Conservation (phyloP, 164 flowering plant species). For the Brasenia schreberi region DNA sequence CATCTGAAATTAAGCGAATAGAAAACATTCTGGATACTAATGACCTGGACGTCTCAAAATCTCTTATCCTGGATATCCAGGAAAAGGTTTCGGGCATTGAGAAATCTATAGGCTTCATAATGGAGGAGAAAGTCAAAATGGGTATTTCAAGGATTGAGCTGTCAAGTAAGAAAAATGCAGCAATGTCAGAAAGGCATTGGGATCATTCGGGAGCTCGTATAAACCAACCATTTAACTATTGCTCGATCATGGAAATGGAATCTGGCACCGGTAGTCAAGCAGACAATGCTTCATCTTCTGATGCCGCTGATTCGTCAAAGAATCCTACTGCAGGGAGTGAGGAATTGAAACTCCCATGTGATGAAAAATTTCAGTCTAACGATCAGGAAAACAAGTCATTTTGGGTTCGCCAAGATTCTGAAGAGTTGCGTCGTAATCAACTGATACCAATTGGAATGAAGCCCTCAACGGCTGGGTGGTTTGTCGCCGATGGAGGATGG, state of each 20-base stretch:
- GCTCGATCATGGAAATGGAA: conserved; percentile 37
- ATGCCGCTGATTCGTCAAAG: conserved; percentile 15
- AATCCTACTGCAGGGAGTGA: conserved; percentile 8
- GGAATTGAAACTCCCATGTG: conserved; percentile 26
- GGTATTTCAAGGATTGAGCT: not conserved
- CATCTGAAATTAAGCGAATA: conserved; percentile 77
- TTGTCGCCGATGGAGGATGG: conserved; percentile 87
- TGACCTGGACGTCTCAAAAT: conserved; percentile 65
- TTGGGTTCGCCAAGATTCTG: conserved; percentile 35
- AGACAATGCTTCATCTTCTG: conserved; percentile 3
- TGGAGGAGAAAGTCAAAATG: conserved; percentile 14
- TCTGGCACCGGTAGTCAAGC: conserved; percentile 6
- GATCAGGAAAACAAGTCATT: conserved; percentile 45
- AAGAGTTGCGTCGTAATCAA: conserved; percentile 33
- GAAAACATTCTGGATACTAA: conserved; percentile 84
- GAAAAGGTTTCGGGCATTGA: conserved; percentile 85
- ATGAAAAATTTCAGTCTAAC: conserved; percentile 63
- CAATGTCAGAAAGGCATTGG: not conserved
- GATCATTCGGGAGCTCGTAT: not conserved
- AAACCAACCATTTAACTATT: conserved; percentile 9
- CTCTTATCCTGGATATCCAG: conserved; percentile 71
- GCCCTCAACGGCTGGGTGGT: conserved; percentile 88
- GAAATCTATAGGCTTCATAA: conserved; percentile 58
- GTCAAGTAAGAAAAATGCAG: not conserved
- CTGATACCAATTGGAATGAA: conserved; percentile 60